Evolutionary conservation across 2,329 filamentous ascomycete genomes (phyloP).

Genomic region (Talaromyces marneffei): DNA sequence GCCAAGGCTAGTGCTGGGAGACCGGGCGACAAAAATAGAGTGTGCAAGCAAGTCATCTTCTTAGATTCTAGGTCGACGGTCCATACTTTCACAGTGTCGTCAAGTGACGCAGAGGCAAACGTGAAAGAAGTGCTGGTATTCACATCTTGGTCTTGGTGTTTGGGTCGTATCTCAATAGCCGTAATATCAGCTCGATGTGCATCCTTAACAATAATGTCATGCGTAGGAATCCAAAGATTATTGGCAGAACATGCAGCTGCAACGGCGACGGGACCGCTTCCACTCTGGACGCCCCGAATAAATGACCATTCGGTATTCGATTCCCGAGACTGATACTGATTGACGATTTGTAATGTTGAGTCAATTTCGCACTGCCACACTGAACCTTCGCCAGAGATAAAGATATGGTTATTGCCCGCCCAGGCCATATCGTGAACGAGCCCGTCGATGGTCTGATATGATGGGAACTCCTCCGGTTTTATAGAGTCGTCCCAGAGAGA

Average conservation of each 20-base stretch:
- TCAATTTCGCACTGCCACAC: conserved; percentile 39
- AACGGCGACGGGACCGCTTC: conserved; percentile 31
- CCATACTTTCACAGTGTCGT: conserved; percentile 44
- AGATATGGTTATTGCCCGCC: conserved; percentile 33
- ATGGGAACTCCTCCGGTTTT: conserved; percentile 33
- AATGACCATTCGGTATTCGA: conserved; percentile 38
- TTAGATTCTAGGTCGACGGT: conserved; percentile 34
- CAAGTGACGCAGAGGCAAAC: conserved; percentile 43
- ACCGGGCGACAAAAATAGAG: conserved; percentile 31
- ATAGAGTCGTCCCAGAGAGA: conserved; percentile 40
- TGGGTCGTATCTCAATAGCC: conserved; percentile 37
- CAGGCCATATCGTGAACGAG: conserved; percentile 41
- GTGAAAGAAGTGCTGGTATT: conserved; percentile 24
- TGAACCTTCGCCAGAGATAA: conserved; percentile 35
- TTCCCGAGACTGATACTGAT: conserved; percentile 28
- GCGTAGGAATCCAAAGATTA: conserved; percentile 42
- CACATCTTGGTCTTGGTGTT: conserved; percentile 24
- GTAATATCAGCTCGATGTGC: conserved; percentile 42
- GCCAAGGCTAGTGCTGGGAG: conserved; percentile 37
- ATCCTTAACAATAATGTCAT: conserved; percentile 34
- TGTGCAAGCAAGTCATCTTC: conserved; percentile 33
- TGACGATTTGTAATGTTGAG: conserved; percentile 32
- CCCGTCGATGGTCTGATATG: conserved; percentile 32
- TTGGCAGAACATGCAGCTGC: conserved; percentile 35
- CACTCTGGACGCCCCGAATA: conserved; percentile 30